Evolutionary conservation across 2,329 filamentous ascomycete species (phyloP), one percentile per base, ranked within the genome.

Genomic region (Aspergillus fructus): DNA sequence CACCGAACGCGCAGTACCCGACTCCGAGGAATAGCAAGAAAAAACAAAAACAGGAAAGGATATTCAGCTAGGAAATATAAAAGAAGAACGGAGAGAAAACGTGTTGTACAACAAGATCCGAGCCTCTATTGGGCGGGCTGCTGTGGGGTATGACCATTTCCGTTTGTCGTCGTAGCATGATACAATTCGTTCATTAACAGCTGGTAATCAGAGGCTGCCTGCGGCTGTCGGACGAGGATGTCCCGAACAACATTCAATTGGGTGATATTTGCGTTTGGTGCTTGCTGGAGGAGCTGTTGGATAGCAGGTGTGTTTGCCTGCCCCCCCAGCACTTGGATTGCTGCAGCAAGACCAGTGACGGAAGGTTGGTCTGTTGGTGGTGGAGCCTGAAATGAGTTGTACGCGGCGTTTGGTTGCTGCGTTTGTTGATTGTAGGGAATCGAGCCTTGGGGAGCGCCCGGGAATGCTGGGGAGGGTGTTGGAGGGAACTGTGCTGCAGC

Each of bases 191-290:
- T 66, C 67, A 75, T 78, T 56, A 81, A 63, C 27, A 75, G 61
- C 6, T 70, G 65, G 53, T 79, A 76, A 66, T 92, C 85, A 2
- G 86, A 82, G 21, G 85, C 80, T 0, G 90, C 85, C 21, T 81
- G 82, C 0, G 86, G 85, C 54, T 91, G 86, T 11, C 81, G 79
- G 49, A 86, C 82, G 23, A 91, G 80, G 13, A 93, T 87, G 40
- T 83, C 81, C 51, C 83, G 81, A 60, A 97, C 84, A 27, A 94
- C 85, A 55, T 84, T 80, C 83, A 94, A 88, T 68, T 96, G 90
- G 15, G 83, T 77, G n/a, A 84, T 79, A 46, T 86, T 81, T 79
- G 89, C 90, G 49, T 83, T 82, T 19, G 82, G 85, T 1, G 87
- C 88, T 62, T 90, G 86, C 5, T 86, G 84, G 45, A 91, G 78